Base-by-base conservation (phyloP, 495 filamentous ascomycete genomes). In the Penicillium diatomitis region DNA sequence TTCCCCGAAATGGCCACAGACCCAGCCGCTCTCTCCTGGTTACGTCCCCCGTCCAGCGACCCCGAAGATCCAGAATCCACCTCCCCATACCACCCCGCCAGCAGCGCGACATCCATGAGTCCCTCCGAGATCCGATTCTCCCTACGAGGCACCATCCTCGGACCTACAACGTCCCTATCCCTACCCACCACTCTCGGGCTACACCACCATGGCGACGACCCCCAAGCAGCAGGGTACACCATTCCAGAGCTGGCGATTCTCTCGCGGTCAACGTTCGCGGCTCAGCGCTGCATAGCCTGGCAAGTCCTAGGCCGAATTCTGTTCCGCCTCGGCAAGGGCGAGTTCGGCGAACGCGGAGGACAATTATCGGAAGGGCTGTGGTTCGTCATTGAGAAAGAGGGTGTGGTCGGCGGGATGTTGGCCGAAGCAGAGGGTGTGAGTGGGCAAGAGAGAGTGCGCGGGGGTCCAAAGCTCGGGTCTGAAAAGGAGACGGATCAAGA, bases 161-260 rank as follows among this genome's bases (percentile, higher is more conserved):
- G 90, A 0, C 92, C 92, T 2, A 73, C 80, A 29, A 78, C 77
- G 4, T 79, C 88, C 8, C 75, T 86, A 41, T 73, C 76, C 5
- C 78, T 97, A 27, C 83, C 91, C 0, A 76, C 77, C 2, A 82
- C 75, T 9, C 75, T 84, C 29, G 92, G 92, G 2, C 75, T 98
- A 36, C 92, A 98, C 65, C 92, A 98, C 64, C 92, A 98, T 64
- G 90, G 83, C 51, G 82, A 94, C 39, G 90, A 94, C 5, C 92
- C 92, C 8, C 87, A 92, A 57, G 88, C 90, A 0, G 92, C 92
- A 0, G 92, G 92, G 0, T 98, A 98, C 63, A 96, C 94, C 2
- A 76, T 98, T 30, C 84, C 84, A 0, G 92, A 98, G 65, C 74
- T 98, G 2, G 86, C 90, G 6, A 78, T 84, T 11, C 71, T 96